Base-by-base conservation (phyloP, 2,329 filamentous ascomycete species). In the Penicillium sp. region DNA sequence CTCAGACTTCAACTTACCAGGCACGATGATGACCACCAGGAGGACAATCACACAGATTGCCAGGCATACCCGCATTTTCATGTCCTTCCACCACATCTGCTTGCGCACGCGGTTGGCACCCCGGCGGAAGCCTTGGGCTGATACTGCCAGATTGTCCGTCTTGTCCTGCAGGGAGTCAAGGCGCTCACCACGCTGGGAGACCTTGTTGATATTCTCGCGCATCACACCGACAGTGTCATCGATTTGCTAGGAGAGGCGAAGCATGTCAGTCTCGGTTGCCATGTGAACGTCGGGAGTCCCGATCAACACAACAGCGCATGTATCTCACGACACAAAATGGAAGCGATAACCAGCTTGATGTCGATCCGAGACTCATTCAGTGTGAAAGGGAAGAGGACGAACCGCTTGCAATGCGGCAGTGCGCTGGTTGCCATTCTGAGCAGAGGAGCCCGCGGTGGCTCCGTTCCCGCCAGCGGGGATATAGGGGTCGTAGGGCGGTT, bases 41-140 rank as follows among this genome's bases (percentile, higher is more conserved):
- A 98, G 78, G 60, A 97, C 80, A 69, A 97, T 86, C 72, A 98
- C 86, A 64, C 90, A 93, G 49, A 84, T 78, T 67, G 95, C 86
- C 54, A 98, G 77, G 75, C 91, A 97, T 78, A 96, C 93, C 71
- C 93, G 85, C 93, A 98, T 98, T 83, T 97, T 97, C 89, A 96
- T 95, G 68, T 97, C 91, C 81, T 97, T 97, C 91, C 90, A 97
- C 91, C 91, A 97, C 91, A 97, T 97, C 52, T 95, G 85, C 78
- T 90, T 91, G 71, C 93, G 84, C 61, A 98, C 91, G 63, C 89
- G 80, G 78, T 97, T 98, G 72, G 94, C 93, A 56, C 93, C 91
- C 59, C 90, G 85, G 64, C 90, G 88, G 81, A 98, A 98, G 54
- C 89, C 89, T 71, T 95, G 89, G 49, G 93, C 91, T 28, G 90